phyloP scores from a whole-genome alignment of 2,329 filamentous ascomycete species.

The Ceratocystis ficicola region DNA sequence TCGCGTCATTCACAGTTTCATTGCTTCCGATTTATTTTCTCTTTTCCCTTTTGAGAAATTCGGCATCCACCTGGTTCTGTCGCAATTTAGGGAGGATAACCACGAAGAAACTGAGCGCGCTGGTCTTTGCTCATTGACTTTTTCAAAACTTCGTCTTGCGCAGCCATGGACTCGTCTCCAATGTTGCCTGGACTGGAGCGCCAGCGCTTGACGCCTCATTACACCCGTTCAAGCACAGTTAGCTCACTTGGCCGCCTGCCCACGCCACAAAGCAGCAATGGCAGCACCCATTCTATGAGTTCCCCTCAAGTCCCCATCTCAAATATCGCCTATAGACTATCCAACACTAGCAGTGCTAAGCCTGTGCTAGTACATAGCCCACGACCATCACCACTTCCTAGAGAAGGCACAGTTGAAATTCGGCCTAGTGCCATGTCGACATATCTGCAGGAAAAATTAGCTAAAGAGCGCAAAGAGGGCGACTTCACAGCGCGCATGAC shows the following conservation, averaged over 20 bases:
- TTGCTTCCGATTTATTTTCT: neutral
- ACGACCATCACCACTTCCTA: constrained; percentile 32
- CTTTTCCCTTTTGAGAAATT: neutral
- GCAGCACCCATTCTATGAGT: constrained; percentile 32
- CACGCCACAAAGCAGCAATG: constrained; percentile 35
- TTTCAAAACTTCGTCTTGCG: neutral
- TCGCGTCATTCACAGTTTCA: constrained; percentile 10
- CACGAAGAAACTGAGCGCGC: constrained; percentile 2
- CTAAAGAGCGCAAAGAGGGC: constrained; percentile 32
- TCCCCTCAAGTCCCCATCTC: constrained; percentile 30
- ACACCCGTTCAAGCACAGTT: constrained; percentile 25
- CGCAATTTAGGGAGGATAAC: neutral
- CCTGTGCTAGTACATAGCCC: constrained; percentile 30
- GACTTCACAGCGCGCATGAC: constrained; percentile 19
- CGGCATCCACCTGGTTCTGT: constrained; percentile 1
- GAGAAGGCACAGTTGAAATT: constrained; percentile 34
- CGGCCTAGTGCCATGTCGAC: constrained; percentile 36
- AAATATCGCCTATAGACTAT: constrained; percentile 30
- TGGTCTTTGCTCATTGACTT: neutral
- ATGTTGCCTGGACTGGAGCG: constrained; percentile 38
- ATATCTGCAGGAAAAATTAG: constrained; percentile 45
- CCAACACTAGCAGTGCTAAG: constrained; percentile 32
- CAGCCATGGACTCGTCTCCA: constrained; percentile 27
- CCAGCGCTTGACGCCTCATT: constrained; percentile 32
- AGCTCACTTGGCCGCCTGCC: constrained; percentile 20